Percentiles rank a stretch among this genome's conserved stretches.
phyloP scores from a whole-genome alignment of 352 stramenopile genomes.

The Globisporangium emineosum region DNA sequence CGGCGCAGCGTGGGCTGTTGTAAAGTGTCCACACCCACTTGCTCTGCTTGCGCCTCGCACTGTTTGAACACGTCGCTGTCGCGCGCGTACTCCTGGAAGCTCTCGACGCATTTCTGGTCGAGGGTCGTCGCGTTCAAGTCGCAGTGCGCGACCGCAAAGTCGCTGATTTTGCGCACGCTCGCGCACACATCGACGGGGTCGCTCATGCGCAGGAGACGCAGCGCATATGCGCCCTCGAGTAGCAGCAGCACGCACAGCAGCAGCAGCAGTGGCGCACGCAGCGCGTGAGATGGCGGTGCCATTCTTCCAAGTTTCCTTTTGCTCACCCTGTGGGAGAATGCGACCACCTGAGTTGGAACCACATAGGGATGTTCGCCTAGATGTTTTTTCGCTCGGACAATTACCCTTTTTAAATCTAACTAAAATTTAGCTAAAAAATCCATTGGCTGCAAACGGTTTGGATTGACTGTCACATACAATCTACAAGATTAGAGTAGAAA shows the following conservation, averaged over 20 bases:
- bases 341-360: neutral
- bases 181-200: constrained; percentile 24
- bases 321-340: neutral
- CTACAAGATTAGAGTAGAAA: no score
- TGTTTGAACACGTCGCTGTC: constrained; percentile 33
- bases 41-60: constrained; percentile 26
- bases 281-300: neutral
- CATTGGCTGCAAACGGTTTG: no score
- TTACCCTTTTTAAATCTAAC: no score
- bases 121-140: constrained; percentile 5
- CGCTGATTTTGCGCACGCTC: constrained; percentile 39
- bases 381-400: no score
- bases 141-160: constrained; percentile 41
- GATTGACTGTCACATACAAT: no score
- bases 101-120: constrained; percentile 36
- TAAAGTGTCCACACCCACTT: neutral
- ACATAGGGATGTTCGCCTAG: no score
- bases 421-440: no score
- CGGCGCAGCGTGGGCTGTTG: neutral
- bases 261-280: neutral
- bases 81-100: constrained; percentile 51
- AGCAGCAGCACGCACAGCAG: neutral
- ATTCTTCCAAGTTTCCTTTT: neutral
- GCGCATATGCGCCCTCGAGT: neutral
- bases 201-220: neutral